phyloP scores from a whole-genome alignment of 352 stramenopile genomes.

The Poterioochromonas sp. region DNA sequence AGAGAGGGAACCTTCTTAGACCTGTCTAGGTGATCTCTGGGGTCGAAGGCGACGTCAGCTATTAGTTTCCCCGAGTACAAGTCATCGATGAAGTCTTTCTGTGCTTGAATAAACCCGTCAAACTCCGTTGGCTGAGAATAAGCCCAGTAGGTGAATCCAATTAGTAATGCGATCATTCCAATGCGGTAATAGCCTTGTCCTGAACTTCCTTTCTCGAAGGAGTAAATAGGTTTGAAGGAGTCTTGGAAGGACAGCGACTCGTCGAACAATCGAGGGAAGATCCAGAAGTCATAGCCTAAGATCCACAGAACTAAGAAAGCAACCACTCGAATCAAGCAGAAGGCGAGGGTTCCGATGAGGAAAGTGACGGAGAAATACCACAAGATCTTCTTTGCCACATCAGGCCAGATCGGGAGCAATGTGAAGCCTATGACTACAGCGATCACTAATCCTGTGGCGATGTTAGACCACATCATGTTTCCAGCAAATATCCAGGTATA shows the following conservation, averaged over 20 bases:
- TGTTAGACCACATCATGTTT: conserved; percentile 90
- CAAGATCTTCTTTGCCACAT: conserved; percentile 86
- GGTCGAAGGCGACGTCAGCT: conserved; percentile 79
- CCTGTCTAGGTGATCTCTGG: conserved; percentile 91
- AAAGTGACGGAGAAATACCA: conserved; percentile 98
- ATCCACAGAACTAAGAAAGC: conserved; percentile 93
- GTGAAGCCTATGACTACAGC: conserved; percentile 90
- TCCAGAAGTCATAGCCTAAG: conserved; percentile 91
- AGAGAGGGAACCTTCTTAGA: conserved; percentile 74
- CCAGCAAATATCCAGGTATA: conserved; percentile 99
- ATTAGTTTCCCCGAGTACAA: conserved; percentile 97
- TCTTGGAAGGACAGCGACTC: conserved; percentile 92
- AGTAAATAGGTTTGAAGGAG: conserved; percentile 88
- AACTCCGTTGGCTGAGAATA: conserved; percentile 98
- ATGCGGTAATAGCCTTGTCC: conserved; percentile 89
- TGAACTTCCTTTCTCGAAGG: conserved; percentile 55
- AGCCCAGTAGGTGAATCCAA: conserved; percentile 91
- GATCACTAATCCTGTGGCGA: conserved; percentile 92
- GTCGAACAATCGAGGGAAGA: conserved; percentile 97
- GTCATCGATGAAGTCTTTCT: conserved; percentile 98
- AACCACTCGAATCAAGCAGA: conserved; percentile 84
- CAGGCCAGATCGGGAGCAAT: conserved; percentile 98
- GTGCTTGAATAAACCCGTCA: conserved; percentile 94
- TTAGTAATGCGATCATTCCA: conserved; percentile 76
- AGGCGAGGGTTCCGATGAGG: conserved; percentile 94